These are phyloP conservation scores for Talaromyces sp. DNA, from an alignment of 2,329 filamentous ascomycete species.

Conservation along the genomic window DNA sequence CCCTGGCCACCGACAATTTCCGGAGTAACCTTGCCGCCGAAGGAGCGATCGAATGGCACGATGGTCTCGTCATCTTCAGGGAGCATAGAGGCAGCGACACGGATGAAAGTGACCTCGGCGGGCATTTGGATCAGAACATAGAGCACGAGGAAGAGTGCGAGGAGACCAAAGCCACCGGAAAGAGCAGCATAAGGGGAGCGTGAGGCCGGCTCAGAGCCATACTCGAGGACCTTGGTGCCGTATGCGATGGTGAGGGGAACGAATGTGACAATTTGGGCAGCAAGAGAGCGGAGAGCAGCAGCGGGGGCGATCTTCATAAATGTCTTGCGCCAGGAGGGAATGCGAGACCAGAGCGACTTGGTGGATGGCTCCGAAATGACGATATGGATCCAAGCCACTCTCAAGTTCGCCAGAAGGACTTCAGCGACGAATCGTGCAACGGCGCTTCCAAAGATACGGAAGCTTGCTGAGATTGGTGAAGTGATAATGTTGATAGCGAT, in stretches of 20 bases:
- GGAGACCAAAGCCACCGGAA: constrained; percentile 28
- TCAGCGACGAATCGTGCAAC: constrained; percentile 57
- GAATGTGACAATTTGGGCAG: constrained; percentile 48
- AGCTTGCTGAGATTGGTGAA: constrained; percentile 44
- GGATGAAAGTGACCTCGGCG: constrained; percentile 70
- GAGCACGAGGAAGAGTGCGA: constrained; percentile 45
- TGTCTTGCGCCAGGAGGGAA: constrained; percentile 60
- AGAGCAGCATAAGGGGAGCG: constrained; percentile 40
- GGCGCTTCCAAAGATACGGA: constrained; percentile 32
- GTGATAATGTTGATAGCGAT: constrained; percentile 45
- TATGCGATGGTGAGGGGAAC: constrained; percentile 42
- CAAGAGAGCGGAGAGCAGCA: constrained; percentile 58
- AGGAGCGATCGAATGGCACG: constrained; percentile 85
- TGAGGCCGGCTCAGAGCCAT: constrained; percentile 30
- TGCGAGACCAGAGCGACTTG: constrained; percentile 64
- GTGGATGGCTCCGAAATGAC: constrained; percentile 69
- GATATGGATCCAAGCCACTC: constrained; percentile 79
- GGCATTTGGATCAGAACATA: constrained; percentile 69
- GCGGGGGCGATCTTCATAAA: constrained; percentile 70
- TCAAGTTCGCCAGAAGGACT: constrained; percentile 63
- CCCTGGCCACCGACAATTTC: constrained; percentile 70
- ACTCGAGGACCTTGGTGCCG: constrained; percentile 49
- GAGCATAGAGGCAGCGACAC: constrained; percentile 83
- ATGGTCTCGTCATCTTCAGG: constrained; percentile 78
- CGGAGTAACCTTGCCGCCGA: constrained; percentile 73